phyloP scores from a whole-genome alignment of 116 monocot species.

The Papilionanthe hybrid region DNA sequence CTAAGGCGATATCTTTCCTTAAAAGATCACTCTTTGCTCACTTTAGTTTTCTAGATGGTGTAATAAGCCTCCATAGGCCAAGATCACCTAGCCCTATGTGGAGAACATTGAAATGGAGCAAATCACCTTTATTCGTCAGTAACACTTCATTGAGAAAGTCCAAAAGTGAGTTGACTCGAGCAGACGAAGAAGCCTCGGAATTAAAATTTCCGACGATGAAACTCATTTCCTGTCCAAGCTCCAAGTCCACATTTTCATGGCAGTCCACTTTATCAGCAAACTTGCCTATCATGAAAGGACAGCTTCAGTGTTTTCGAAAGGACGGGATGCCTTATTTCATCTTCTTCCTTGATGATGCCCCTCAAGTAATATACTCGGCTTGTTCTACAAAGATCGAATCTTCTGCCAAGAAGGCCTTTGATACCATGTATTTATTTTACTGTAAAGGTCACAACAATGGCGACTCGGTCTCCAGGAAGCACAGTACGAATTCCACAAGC shows the following conservation, averaged over 20 bases:
- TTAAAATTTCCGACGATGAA: slow-evolving; percentile 16
- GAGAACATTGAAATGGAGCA: slow-evolving; percentile 11
- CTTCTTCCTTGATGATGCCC: slow-evolving; percentile 36
- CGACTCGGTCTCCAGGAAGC: background rate
- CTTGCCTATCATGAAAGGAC: slow-evolving; percentile 27
- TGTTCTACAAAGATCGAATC: slow-evolving; percentile 37
- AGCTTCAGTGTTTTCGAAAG: slow-evolving; percentile 47
- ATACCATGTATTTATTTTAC: slow-evolving; percentile 65
- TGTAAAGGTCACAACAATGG: slow-evolving; percentile 13
- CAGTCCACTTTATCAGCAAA: slow-evolving; percentile 19
- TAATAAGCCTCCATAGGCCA: slow-evolving; percentile 5
- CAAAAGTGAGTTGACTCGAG: background rate
- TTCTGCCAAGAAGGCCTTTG: slow-evolving; percentile 31
- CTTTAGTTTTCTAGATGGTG: slow-evolving; percentile 16
- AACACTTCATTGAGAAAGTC: background rate
- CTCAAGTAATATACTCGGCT: slow-evolving; percentile 27
- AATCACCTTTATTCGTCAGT: background rate
- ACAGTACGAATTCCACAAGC: slow-evolving; percentile 1
- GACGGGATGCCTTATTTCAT: slow-evolving; percentile 41
- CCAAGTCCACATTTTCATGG: slow-evolving; percentile 20
- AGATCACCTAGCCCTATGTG: slow-evolving; percentile 7
- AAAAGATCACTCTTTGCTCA: slow-evolving; percentile 31
- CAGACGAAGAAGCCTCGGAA: slow-evolving; percentile 13
- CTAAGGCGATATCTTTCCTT: slow-evolving; percentile 16
- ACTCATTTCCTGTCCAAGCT: slow-evolving; percentile 23